These are phyloP conservation scores for Globisporangium takayamanum DNA, from an alignment of 352 stramenopile species.

Conservation along the genomic window DNA sequence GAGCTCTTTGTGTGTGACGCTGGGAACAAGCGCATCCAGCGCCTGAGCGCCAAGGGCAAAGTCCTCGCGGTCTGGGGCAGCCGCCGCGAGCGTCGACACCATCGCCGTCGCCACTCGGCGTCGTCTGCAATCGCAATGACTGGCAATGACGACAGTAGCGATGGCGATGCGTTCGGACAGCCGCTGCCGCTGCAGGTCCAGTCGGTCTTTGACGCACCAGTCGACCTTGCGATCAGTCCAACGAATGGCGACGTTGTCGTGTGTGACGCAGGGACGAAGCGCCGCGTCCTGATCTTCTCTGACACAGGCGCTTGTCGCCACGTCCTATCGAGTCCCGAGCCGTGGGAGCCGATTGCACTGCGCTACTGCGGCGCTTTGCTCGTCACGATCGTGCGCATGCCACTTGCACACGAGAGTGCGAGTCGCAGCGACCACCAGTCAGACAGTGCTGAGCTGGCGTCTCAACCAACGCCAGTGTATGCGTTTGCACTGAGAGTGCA, in stretches of 20 bases:
- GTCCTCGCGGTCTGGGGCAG: constrained; percentile 40
- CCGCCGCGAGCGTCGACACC: neutral
- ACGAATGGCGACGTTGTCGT: constrained; percentile 32
- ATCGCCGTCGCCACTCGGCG: neutral
- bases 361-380: constrained; percentile 19
- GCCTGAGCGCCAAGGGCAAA: constrained; percentile 36
- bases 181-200: neutral
- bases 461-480: neutral
- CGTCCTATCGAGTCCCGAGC: constrained; percentile 13
- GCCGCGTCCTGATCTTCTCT: constrained; percentile 35
- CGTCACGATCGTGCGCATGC: constrained; percentile 6
- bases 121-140: no score
- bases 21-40: constrained; percentile 56
- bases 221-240: constrained; percentile 18
- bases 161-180: neutral
- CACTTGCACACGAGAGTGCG: no score
- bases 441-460: neutral
- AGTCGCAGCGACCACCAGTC: neutral
- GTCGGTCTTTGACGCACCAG: constrained; percentile 29
- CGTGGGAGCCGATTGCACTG: constrained; percentile 14
- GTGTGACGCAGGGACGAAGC: constrained; percentile 23
- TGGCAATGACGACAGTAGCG: constrained; percentile 5
- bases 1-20: constrained; percentile 56
- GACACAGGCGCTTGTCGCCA: constrained; percentile 35
- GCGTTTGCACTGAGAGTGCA: constrained; percentile 18